Evolutionary conservation across 2,329 filamentous ascomycete genomes (phyloP).

Genomic region (Penicillium sp.): DNA sequence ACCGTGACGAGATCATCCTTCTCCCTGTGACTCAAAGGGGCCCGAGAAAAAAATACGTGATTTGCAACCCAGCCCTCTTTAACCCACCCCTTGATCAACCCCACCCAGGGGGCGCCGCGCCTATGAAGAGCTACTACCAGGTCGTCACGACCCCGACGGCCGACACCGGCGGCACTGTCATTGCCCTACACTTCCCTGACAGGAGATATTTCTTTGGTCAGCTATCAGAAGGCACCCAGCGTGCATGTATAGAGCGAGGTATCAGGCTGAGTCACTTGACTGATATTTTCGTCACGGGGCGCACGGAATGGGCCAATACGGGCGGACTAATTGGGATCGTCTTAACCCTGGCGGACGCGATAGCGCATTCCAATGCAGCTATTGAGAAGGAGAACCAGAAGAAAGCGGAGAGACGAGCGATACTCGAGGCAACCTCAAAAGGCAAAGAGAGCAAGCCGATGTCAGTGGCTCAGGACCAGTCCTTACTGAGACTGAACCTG

Average conservation of each 20-base stretch:
- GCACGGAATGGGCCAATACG: slow-evolving; percentile 68
- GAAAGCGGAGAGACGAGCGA: slow-evolving; percentile 18
- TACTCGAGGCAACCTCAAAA: not conserved
- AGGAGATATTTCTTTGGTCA: slow-evolving; percentile 84
- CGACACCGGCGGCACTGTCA: slow-evolving; percentile 76
- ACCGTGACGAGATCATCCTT: not conserved
- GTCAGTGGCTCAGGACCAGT: slow-evolving; percentile 8
- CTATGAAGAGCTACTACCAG: slow-evolving; percentile 73
- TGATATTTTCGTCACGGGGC: slow-evolving; percentile 80
- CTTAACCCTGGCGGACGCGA: slow-evolving; percentile 73
- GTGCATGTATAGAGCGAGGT: slow-evolving; percentile 68
- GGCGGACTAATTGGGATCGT: slow-evolving; percentile 84
- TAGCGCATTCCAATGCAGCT: slow-evolving; percentile 44
- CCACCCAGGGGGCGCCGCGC: slow-evolving; percentile 11
- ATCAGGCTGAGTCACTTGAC: slow-evolving; percentile 63
- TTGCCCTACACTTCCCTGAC: slow-evolving; percentile 76
- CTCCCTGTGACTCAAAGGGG: not conserved
- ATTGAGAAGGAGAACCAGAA: slow-evolving; percentile 49
- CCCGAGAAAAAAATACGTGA: slow-evolving; percentile 18
- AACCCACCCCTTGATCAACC: slow-evolving; percentile 13
- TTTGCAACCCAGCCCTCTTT: slow-evolving; percentile 21
- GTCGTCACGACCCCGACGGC: slow-evolving; percentile 78
- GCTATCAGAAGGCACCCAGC: slow-evolving; percentile 78
- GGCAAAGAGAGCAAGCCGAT: slow-evolving; percentile 14
- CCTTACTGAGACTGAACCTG: slow-evolving; percentile 22